A percentile compares a stretch with the other conserved stretches of the same genome.
Conservation (phyloP, 768 basidiomycete species). For the Leccinum boreale region DNA sequence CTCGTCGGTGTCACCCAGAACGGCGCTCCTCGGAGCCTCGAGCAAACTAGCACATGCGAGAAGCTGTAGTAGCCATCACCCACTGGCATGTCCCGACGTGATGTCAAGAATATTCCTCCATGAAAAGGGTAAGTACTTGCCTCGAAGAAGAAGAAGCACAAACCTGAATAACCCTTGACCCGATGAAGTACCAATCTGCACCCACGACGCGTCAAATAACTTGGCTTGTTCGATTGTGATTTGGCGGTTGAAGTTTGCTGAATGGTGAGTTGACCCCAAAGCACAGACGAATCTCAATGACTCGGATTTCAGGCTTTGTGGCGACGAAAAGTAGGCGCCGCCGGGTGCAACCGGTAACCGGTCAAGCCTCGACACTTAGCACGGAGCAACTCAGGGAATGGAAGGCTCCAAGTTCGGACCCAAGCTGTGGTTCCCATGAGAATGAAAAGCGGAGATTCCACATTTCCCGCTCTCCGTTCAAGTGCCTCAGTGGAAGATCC, state of each 20-base stretch:
- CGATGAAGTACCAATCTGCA: neutral
- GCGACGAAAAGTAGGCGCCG: neutral
- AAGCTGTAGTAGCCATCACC: constrained; percentile 2
- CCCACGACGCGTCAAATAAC: neutral
- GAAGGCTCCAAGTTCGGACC: constrained; percentile 1
- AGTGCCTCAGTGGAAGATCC: neutral
- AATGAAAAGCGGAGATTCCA: constrained; percentile 8
- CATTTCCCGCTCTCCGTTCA: neutral
- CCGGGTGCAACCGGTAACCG: neutral
- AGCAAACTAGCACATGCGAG: neutral
- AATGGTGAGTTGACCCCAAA: neutral
- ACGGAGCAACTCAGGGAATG: constrained; percentile 8
- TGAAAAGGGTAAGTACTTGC: neutral
- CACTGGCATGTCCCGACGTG: neutral
- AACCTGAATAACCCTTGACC: neutral
- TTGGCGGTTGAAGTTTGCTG: neutral
- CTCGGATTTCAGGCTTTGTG: neutral
- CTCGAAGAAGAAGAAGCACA: neutral
- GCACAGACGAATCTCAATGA: neutral
- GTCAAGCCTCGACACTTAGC: neutral
- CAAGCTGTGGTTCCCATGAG: constrained; percentile 1
- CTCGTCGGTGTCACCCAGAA: constrained; percentile 11
- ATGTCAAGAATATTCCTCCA: neutral
- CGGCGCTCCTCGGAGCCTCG: neutral
- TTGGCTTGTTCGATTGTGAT: neutral